Evolutionary conservation across 1,139 yeast genomes (phyloP).

Genomic region (Diutina ranongensis): DNA sequence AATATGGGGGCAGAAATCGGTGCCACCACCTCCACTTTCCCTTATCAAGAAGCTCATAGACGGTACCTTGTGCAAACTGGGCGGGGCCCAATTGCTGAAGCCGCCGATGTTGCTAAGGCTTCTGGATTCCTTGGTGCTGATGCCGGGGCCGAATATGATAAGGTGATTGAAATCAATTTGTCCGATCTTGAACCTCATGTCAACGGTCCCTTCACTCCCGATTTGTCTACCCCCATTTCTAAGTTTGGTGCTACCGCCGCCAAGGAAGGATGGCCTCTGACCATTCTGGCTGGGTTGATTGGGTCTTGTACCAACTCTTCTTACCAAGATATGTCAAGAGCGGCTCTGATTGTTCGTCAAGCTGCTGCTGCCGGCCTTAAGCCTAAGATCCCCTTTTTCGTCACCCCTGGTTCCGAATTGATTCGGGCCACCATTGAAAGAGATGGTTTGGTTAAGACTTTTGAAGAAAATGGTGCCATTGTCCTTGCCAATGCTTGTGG

Average conservation of each 20-base stretch:
- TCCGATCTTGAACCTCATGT: slow-evolving; percentile 74
- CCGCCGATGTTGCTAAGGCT: slow-evolving; percentile 58
- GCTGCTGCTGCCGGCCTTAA: slow-evolving; percentile 80
- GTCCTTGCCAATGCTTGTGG: slow-evolving; percentile 98
- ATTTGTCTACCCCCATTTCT: slow-evolving; percentile 78
- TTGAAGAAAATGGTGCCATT: slow-evolving; percentile 76
- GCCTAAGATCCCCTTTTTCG: slow-evolving; percentile 86
- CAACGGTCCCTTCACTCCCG: slow-evolving; percentile 94
- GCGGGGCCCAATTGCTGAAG: slow-evolving; percentile 69
- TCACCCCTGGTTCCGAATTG: slow-evolving; percentile 98
- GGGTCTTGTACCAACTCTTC: slow-evolving; percentile 98
- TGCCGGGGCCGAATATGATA: slow-evolving; percentile 72
- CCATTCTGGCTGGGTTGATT: slow-evolving; percentile 80
- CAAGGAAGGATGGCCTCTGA: slow-evolving; percentile 69
- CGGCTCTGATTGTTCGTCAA: slow-evolving; percentile 75
- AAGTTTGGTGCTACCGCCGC: slow-evolving; percentile 52
- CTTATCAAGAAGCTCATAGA: slow-evolving; percentile 80
- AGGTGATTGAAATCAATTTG: slow-evolving; percentile 70
- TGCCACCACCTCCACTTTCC: slow-evolving; percentile 95
- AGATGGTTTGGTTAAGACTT: slow-evolving; percentile 76
- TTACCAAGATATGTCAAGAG: slow-evolving; percentile 95
- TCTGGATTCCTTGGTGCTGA: slow-evolving; percentile 67
- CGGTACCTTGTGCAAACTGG: slow-evolving; percentile 73
- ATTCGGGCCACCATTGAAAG: slow-evolving; percentile 94
- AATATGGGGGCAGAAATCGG: slow-evolving; percentile 99